Conservation (phyloP, 768 basidiomycete species). For the Hydnum rufescens region DNA sequence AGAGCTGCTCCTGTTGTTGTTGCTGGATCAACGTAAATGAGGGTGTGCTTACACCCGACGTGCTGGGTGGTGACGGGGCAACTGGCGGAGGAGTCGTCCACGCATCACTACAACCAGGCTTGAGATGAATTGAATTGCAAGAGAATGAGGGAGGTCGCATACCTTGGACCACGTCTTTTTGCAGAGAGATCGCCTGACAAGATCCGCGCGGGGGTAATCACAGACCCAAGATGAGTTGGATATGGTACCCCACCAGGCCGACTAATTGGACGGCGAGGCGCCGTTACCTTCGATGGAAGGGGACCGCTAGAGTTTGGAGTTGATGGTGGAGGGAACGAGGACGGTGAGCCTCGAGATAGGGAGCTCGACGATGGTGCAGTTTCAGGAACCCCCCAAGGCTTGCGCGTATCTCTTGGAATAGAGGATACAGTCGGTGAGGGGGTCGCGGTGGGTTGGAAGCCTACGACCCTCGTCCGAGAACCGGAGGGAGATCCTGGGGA, state of each 20-base stretch:
- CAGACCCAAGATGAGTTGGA: slow-evolving; percentile 40
- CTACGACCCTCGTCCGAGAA: no score
- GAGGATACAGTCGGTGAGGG: not conserved
- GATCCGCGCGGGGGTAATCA: slow-evolving; percentile 41
- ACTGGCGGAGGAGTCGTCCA: slow-evolving; percentile 29
- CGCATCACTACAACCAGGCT: slow-evolving; percentile 18
- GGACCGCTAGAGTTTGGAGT: slow-evolving; percentile 9
- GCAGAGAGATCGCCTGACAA: slow-evolving; percentile 12
- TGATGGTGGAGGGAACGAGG: slow-evolving; percentile 5
- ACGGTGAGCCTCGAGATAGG: slow-evolving; percentile 7
- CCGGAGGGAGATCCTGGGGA: not conserved
- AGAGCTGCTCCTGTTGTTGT: slow-evolving; percentile 40
- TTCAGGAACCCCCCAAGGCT: slow-evolving; percentile 4
- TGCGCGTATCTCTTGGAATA: not conserved
- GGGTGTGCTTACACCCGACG: slow-evolving; percentile 19
- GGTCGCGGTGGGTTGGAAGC: slow-evolving; percentile 7
- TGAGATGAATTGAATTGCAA: not conserved
- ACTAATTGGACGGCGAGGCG: no score
- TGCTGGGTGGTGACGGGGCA: slow-evolving; percentile 9
- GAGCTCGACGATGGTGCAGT: slow-evolving; percentile 3
- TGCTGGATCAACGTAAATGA: slow-evolving; percentile 78
- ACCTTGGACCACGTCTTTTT: not conserved
- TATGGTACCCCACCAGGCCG: no score
- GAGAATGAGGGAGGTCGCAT: not conserved
- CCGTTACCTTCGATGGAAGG: slow-evolving; percentile 11